Evolutionary conservation across 129 eudicot species (phyloP).

Genomic region (Calendula officinalis): DNA sequence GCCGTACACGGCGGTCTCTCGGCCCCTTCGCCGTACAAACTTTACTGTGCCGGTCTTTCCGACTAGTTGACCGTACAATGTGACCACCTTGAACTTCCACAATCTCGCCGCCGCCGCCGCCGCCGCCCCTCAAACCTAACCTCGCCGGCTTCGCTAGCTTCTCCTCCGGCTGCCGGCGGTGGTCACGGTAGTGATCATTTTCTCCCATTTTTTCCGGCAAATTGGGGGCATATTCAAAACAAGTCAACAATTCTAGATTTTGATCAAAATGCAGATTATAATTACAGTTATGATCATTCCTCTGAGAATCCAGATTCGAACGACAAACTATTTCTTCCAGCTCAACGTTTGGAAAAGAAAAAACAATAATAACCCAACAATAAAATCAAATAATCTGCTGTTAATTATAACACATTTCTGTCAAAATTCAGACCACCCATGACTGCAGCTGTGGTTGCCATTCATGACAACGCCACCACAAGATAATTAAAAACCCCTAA

Average conservation of each 20-base stretch:
- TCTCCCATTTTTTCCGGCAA: slow-evolving; percentile 60
- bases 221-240: slow-evolving; percentile 49
- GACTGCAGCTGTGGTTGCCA: background rate
- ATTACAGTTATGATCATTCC: slow-evolving; percentile 18
- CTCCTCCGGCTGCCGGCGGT: slow-evolving; percentile 7
- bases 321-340: slow-evolving; percentile 32
- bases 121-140: slow-evolving; percentile 43
- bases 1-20: slow-evolving; percentile 76
- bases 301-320: slow-evolving; percentile 80
- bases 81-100: slow-evolving; percentile 89
- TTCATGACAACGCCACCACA: slow-evolving; percentile 7
- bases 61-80: slow-evolving; percentile 79
- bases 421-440: slow-evolving; percentile 13
- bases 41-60: slow-evolving; percentile 85
- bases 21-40: slow-evolving; percentile 90
- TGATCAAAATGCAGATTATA: slow-evolving; percentile 25
- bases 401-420: background rate
- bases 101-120: slow-evolving; percentile 50
- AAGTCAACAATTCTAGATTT: slow-evolving; percentile 18
- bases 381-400: background rate
- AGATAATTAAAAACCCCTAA: background rate
- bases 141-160: slow-evolving; percentile 28
- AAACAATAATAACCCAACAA: background rate
- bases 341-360: slow-evolving; percentile 43
- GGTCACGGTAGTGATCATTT: slow-evolving; percentile 22